Conservation (phyloP, 306 rosid species). For the Luffa aegyptiaca region DNA sequence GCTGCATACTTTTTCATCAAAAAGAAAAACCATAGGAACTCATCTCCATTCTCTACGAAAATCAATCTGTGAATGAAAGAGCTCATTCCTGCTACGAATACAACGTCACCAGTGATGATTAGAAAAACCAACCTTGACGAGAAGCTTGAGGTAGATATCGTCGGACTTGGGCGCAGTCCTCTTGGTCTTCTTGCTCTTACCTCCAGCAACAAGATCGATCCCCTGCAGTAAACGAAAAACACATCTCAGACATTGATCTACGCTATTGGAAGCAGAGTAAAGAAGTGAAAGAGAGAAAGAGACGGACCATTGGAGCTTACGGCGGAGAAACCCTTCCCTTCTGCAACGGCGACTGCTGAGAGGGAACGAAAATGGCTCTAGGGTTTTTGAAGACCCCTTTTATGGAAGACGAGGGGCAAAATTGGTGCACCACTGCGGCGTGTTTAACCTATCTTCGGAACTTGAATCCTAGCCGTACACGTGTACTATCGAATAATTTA, state of each 20-base stretch:
- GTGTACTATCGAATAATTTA: not conserved
- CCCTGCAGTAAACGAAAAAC: constrained; percentile 29
- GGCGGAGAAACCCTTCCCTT: not conserved
- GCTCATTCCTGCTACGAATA: not conserved
- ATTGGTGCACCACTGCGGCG: not conserved
- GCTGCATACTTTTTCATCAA: not conserved
- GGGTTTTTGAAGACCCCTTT: not conserved
- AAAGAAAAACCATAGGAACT: not conserved
- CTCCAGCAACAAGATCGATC: constrained; percentile 77
- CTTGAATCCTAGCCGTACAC: not conserved
- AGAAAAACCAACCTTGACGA: constrained; percentile 39
- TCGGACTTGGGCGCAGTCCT: constrained; percentile 59
- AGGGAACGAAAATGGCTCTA: not conserved
- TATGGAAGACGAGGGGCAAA: not conserved
- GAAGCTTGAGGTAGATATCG: constrained; percentile 73
- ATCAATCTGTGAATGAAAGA: not conserved
- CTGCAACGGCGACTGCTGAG: not conserved
- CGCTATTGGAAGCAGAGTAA: not conserved
- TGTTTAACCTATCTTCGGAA: not conserved
- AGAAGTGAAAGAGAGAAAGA: not conserved
- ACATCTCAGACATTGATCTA: not conserved
- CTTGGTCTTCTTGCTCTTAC: constrained; percentile 67
- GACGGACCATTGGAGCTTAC: not conserved
- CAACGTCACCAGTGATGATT: not conserved
- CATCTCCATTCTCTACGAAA: not conserved